Evolutionary conservation across 257 asterid species (phyloP).

Genomic region (Apocynum venetum): DNA sequence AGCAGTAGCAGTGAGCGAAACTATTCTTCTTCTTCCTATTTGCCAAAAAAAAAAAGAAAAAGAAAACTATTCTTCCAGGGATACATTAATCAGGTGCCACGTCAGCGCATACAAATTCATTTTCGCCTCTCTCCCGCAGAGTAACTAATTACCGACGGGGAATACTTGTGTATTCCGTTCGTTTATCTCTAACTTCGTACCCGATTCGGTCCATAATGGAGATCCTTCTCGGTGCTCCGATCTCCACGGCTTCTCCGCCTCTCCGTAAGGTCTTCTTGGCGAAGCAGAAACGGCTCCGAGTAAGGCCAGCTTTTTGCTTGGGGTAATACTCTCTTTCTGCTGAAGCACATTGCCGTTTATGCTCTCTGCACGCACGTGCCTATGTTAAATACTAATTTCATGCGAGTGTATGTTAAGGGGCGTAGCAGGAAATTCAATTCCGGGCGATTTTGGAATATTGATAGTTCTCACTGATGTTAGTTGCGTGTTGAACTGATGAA

Average conservation of each 20-base stretch:
- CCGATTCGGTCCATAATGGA: not conserved
- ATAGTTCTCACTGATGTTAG: not conserved
- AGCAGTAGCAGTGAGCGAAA: no score
- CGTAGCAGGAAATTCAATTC: not conserved
- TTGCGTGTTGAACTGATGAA: not conserved
- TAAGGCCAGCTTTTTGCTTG: conserved; percentile 10
- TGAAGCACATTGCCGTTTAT: not conserved
- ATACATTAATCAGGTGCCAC: no score
- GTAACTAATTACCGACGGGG: no score
- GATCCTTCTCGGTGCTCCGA: not conserved
- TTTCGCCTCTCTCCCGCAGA: no score
- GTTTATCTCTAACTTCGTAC: not conserved
- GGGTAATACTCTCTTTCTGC: conserved; percentile 7
- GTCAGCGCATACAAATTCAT: no score
- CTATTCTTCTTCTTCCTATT: no score
- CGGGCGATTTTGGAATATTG: not conserved
- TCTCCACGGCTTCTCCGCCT: not conserved
- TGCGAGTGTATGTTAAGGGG: not conserved
- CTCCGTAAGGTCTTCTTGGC: not conserved
- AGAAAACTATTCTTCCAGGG: no score
- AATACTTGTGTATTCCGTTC: not conserved
- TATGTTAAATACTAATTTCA: not conserved
- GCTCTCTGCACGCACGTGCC: not conserved
- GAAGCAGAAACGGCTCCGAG: not conserved
- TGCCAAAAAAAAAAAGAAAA: no score